phyloP scores from a whole-genome alignment of 2,329 filamentous ascomycete genomes.

The Neodidymelliopsis sp. region DNA sequence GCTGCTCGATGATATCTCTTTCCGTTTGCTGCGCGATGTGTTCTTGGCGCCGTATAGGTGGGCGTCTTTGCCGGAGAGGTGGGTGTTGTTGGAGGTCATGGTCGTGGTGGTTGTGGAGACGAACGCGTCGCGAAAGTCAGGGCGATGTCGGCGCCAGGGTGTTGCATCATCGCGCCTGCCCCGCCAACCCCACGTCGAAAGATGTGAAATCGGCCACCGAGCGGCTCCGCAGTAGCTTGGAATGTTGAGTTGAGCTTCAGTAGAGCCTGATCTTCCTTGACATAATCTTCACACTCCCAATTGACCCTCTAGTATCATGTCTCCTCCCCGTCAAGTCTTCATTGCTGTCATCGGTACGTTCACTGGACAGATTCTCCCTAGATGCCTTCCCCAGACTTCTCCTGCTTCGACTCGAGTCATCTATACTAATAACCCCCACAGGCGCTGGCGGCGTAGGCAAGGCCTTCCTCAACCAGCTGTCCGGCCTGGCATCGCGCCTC shows the following conservation, averaged over 20 bases:
- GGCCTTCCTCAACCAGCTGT: conserved; percentile 84
- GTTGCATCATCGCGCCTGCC: conserved; percentile 23
- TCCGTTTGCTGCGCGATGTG: conserved; percentile 63
- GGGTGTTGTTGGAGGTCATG: conserved; percentile 12
- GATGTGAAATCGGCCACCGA: conserved; percentile 12
- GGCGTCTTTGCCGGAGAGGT: conserved; percentile 60
- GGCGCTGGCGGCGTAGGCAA: conserved; percentile 94
- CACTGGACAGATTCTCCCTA: not conserved
- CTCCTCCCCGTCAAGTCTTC: conserved; percentile 54
- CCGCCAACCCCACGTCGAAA: conserved; percentile 17
- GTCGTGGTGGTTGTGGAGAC: not conserved
- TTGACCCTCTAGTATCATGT: conserved; percentile 44
- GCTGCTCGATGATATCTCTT: conserved; percentile 73
- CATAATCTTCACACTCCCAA: conserved; percentile 10
- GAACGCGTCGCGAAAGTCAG: conserved; percentile 5
- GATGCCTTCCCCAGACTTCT: not conserved
- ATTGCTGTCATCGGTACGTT: conserved; percentile 56
- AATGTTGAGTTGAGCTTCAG: conserved; percentile 2
- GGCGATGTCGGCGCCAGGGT: conserved; percentile 38
- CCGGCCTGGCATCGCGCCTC: conserved; percentile 69
- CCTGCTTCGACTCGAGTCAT: not conserved
- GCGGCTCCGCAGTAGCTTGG: conserved; percentile 5
- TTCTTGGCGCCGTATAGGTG: conserved; percentile 79
- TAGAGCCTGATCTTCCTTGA: conserved; percentile 3
- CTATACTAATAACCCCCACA: conserved; percentile 48